Base-by-base conservation (phyloP, 495 filamentous ascomycete species). In the Penicillium subrubescens region DNA sequence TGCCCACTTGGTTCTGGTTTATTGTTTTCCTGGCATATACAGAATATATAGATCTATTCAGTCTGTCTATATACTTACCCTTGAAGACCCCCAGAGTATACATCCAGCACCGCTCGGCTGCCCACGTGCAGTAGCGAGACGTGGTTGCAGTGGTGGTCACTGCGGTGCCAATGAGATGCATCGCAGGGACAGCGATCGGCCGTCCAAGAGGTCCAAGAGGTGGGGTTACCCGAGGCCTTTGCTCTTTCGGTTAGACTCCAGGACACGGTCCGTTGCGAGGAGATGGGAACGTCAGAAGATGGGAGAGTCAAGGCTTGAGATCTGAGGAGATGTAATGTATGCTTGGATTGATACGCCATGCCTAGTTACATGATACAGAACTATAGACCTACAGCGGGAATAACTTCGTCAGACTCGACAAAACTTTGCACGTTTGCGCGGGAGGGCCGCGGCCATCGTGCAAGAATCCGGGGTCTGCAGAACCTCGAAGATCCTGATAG, bases 341-440 rank as follows among this genome's bases (percentile, higher is more conserved):
- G 62, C 58, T 61, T 60, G 35, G 50, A 59, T 29, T 58, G 35
- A 61, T 68, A 34, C 59, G 63, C 62, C 57, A 67, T 67, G 63
- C 61, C 46, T 69, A 73, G 63, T 54, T 73, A 71, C 71, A 73
- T 56, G 57, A 67, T 71, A 71, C 66, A 73, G 34, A 39, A 39
- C 23, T 50, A 51, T 33, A 51, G 17, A 58, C 35, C 33, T 35
- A 58, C 19, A 21, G 23, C 33, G 23, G 37, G 25, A 39, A 44
- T 21, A 41, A 19, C 21, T n/a, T 57, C 23, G 55, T 35, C 23
- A 15, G 21, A 27, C 19, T 39, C 44, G 19, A 60, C 48, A 54
- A 54, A 21, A 57, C 35, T 39, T 41, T 8, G 29, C 35, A 41
- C 56, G 39, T 58, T 58, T 41, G 25, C 37, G 56, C 34, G 56